Evolutionary conservation across 169 alveolate genomes (phyloP).

Genomic region (Eimeria zaria): DNA sequence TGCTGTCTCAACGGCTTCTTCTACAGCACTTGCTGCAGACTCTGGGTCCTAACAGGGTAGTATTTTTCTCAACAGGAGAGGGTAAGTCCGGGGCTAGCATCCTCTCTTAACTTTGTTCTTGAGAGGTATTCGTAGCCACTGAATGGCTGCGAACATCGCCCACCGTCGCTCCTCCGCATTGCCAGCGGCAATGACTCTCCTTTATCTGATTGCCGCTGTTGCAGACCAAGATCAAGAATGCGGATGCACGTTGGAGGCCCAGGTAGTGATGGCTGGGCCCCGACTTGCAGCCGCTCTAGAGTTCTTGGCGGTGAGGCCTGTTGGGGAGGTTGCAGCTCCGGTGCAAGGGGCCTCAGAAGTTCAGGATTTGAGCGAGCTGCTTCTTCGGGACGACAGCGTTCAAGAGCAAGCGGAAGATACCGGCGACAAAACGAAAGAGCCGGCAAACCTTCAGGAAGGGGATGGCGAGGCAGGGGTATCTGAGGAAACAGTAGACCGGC

Average conservation of each 20-base stretch:
- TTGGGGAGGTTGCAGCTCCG: conserved; percentile 56
- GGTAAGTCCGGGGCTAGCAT: background rate
- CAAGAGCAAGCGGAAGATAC: background rate
- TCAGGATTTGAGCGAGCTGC: conserved; percentile 47
- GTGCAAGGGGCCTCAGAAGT: conserved; percentile 61
- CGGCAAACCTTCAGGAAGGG: background rate
- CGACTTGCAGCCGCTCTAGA: conserved; percentile 57
- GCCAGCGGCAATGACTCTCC: background rate
- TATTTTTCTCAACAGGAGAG: conserved; percentile 57
- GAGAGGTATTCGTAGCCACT: background rate
- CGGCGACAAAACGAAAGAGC: background rate
- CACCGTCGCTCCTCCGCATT: background rate
- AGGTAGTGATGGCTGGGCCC: conserved; percentile 70
- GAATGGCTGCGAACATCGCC: background rate
- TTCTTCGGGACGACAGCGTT: background rate
- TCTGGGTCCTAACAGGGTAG: conserved; percentile 60
- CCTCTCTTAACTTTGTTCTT: background rate
- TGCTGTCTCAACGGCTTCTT: conserved; percentile 21
- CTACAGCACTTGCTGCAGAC: conserved; percentile 51
- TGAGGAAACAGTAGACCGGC: background rate
- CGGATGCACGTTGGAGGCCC: conserved; percentile 29
- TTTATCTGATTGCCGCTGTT: background rate
- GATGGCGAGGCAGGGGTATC: background rate
- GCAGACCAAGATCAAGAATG: conserved; percentile 35
- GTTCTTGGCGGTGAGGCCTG: conserved; percentile 37